phyloP scores from a whole-genome alignment of 768 basidiomycete genomes.

The Mycena olivaceomarginata region DNA sequence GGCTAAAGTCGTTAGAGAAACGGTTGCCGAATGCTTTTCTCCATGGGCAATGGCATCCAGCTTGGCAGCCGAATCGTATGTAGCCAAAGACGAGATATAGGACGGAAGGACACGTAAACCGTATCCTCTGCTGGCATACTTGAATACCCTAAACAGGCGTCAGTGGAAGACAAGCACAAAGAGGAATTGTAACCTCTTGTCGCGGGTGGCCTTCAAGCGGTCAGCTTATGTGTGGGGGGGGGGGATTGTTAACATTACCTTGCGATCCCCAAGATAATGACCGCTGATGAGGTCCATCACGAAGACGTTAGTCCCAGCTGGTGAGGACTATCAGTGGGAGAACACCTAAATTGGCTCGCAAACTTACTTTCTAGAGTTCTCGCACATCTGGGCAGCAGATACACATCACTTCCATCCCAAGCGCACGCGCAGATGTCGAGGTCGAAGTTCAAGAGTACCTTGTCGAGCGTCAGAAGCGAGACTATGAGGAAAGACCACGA shows the following conservation, averaged over 20 bases:
- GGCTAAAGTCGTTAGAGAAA: conserved; percentile 1
- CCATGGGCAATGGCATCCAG: conserved; percentile 20
- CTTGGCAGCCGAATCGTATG: conserved; percentile 2
- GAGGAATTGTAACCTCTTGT: conserved; percentile 26
- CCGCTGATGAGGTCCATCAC: conserved; percentile 45
- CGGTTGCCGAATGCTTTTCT: not conserved
- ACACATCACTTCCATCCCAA: conserved; percentile 41
- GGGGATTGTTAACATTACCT: not conserved
- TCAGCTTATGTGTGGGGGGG: not conserved
- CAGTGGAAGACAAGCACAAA: not conserved
- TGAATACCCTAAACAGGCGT: conserved; percentile 37
- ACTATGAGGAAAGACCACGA: conserved; percentile 21
- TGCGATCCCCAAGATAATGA: conserved; percentile 42
- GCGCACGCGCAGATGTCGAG: conserved; percentile 43
- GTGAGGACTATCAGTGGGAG: not conserved
- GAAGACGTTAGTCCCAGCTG: conserved; percentile 34
- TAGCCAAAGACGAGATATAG: conserved; percentile 36
- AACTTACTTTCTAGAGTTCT: conserved; percentile 44
- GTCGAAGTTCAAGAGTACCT: conserved; percentile 44
- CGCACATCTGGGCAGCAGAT: conserved; percentile 39
- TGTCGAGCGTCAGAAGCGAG: not conserved
- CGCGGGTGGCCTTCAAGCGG: conserved; percentile 22
- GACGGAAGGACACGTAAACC: conserved; percentile 43
- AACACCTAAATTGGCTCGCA: not conserved
- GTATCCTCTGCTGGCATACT: conserved; percentile 45